Conservation (phyloP, 768 basidiomycete genomes). For the Grammothele lineata region DNA sequence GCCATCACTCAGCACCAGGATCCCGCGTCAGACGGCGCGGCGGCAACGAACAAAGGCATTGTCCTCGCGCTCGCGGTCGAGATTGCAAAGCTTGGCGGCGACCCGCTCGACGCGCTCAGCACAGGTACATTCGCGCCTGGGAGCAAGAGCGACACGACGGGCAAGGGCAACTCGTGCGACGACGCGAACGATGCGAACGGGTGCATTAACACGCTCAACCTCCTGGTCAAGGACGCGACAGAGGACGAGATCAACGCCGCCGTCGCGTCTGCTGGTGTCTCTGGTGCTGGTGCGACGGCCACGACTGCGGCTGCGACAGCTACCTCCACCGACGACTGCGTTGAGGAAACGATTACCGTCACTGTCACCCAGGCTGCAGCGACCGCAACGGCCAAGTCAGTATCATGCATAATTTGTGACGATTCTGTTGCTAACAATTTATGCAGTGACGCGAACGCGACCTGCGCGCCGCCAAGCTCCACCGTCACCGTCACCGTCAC, state of each 20-base stretch:
- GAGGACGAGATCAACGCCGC: constrained; percentile 54
- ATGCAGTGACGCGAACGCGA: constrained; percentile 1
- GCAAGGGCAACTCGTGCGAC: constrained; percentile 32
- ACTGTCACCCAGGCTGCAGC: constrained; percentile 19
- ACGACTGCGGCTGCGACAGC: constrained; percentile 16
- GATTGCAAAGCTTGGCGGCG: constrained; percentile 58
- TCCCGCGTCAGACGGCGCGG: constrained; percentile 55
- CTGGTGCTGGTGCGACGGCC: no score
- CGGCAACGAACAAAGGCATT: constrained; percentile 60
- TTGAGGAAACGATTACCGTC: constrained; percentile 18
- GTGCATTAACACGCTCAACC: constrained; percentile 62
- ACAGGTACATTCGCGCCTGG: constrained; percentile 63
- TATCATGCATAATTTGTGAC: not conserved
- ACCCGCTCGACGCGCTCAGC: constrained; percentile 53
- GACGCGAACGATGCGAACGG: constrained; percentile 46
- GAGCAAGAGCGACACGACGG: constrained; percentile 45
- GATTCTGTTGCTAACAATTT: not conserved
- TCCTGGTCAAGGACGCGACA: constrained; percentile 52
- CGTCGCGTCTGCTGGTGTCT: constrained; percentile 34
- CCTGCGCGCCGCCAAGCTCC: constrained; percentile 10
- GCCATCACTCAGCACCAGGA: constrained; percentile 63
- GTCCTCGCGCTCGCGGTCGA: constrained; percentile 59
- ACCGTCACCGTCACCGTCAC: constrained; percentile 13
- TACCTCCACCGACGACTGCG: constrained; percentile 14
- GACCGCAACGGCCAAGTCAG: constrained; percentile 12